A percentile compares a stretch with the other conserved stretches of the same genome.
Evolutionary conservation across 169 alveolate genomes (phyloP).

Genomic region (Cryptosporidium muris): DNA sequence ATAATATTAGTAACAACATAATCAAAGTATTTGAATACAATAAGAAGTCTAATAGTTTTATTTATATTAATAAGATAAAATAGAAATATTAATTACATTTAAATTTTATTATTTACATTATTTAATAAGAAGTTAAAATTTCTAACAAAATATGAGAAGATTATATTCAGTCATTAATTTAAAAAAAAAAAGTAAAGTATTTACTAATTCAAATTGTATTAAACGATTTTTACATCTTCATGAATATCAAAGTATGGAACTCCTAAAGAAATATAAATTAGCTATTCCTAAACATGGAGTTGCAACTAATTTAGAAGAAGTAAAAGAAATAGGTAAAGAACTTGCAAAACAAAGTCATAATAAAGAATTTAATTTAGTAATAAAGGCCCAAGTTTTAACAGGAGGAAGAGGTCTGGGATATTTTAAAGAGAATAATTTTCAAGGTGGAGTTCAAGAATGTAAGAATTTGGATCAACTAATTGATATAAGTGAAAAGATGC

Average conservation of each 20-base stretch:
- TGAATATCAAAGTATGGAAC: constrained; percentile 78
- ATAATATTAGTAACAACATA: no score
- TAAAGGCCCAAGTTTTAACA: constrained; percentile 87
- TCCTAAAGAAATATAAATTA: constrained; percentile 76
- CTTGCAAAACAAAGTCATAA: constrained; percentile 71
- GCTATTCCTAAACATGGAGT: constrained; percentile 78
- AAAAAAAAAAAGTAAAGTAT: no score
- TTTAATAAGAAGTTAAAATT: no score
- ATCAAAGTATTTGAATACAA: no score
- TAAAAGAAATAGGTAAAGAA: constrained; percentile 77
- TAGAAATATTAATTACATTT: no score
- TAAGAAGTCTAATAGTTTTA: no score
- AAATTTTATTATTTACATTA: no score
- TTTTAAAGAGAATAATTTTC: constrained; percentile 82
- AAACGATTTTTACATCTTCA: constrained; percentile 78
- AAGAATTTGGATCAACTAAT: constrained; percentile 81
- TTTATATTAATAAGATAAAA: no score
- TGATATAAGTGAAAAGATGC: constrained; percentile 85
- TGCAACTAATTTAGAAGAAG: constrained; percentile 82
- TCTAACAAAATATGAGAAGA: no score
- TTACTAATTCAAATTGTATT: neutral
- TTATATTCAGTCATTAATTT: no score
- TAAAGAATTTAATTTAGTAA: constrained; percentile 73
- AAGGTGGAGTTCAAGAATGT: constrained; percentile 89
- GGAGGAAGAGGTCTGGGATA: constrained; percentile 93